These are phyloP conservation scores for Discostella stelligeroides DNA, from an alignment of 108 stramenopile genomes.

Conservation along the genomic window DNA sequence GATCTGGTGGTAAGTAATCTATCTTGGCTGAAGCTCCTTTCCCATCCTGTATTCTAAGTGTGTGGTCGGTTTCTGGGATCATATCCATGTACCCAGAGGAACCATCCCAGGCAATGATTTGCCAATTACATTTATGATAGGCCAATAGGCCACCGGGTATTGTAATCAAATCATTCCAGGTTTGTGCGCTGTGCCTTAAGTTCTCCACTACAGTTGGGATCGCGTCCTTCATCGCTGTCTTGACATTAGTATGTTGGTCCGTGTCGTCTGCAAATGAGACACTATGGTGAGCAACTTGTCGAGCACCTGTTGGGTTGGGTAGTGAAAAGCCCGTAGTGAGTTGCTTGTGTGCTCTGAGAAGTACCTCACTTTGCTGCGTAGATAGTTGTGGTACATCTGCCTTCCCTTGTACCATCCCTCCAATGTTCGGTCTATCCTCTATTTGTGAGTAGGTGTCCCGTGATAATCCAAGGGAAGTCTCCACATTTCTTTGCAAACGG, in stretches of 20 bases:
- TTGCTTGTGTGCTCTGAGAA: background rate
- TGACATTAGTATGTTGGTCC: background rate
- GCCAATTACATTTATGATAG: conserved; percentile 20
- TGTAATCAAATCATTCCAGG: background rate
- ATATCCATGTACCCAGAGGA: background rate
- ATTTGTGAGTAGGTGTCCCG: background rate
- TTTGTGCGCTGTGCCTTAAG: background rate
- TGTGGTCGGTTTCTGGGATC: background rate
- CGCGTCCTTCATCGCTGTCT: background rate
- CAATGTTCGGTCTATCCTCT: background rate
- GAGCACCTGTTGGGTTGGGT: background rate
- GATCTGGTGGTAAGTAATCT: conserved; percentile 9
- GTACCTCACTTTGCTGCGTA: background rate
- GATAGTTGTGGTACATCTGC: conserved; percentile 1
- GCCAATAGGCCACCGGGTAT: conserved; percentile 1
- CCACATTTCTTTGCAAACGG: background rate
- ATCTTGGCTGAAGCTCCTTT: background rate
- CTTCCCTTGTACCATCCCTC: too few relatives aligned
- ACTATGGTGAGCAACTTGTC: background rate
- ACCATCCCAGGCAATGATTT: background rate
- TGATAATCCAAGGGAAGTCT: conserved; percentile 6
- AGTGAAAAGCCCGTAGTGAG: background rate
- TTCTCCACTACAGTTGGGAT: background rate
- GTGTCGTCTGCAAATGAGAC: conserved; percentile 20
- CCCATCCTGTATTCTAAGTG: background rate